These are phyloP conservation scores for Saxophila tyrrhenica DNA, from an alignment of 495 filamentous ascomycete genomes.

Conservation along the genomic window DNA sequence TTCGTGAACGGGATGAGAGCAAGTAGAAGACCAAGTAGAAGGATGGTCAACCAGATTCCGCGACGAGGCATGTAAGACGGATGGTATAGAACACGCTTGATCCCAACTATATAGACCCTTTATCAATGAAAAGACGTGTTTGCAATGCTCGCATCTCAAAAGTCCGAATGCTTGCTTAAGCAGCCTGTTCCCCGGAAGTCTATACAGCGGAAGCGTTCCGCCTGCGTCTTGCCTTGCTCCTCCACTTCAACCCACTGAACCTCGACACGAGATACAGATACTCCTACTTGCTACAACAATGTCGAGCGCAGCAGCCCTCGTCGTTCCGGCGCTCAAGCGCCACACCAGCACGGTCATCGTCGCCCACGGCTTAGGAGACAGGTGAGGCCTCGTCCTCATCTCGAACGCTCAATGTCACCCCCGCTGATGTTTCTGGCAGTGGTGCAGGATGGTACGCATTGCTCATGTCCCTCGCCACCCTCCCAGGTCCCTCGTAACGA, in stretches of 20 bases:
- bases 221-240: too few species aligned
- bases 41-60: not conserved
- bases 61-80: slow-evolving; percentile 1
- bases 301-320: slow-evolving; percentile 45
- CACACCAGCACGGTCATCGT: slow-evolving; percentile 95
- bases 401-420: not conserved
- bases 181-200: not conserved
- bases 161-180: not conserved
- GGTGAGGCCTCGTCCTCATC: slow-evolving; percentile 28
- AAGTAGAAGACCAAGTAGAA: not conserved
- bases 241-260: too few species aligned
- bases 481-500: not conserved
- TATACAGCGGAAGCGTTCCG: not conserved
- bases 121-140: too few species aligned
- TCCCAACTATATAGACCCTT: too few species aligned
- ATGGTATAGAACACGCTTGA: not conserved
- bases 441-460: slow-evolving; percentile 30
- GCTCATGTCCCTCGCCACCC: not conserved
- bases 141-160: not conserved
- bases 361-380: slow-evolving; percentile 82
- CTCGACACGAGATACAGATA: too few species aligned
- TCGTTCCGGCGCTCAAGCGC: slow-evolving; percentile 77
- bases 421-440: slow-evolving; percentile 8
- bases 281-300: too few species aligned
- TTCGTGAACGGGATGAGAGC: not conserved